These are phyloP conservation scores for Colletotrichum sp. DNA, from an alignment of 2,329 filamentous ascomycete species.

Conservation along the genomic window DNA sequence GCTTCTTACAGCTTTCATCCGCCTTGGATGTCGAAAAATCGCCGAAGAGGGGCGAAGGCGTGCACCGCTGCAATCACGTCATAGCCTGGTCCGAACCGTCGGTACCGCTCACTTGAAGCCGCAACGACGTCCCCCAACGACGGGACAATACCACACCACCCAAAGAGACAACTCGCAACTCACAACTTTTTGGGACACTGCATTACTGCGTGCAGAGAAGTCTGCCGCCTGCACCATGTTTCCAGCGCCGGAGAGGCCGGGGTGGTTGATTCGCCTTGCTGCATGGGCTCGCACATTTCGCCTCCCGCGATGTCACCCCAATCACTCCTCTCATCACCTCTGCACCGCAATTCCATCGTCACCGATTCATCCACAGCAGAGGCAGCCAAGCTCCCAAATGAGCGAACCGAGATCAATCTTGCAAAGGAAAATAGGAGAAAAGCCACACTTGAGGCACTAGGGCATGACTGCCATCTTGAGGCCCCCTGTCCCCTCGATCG, in stretches of 20 bases:
- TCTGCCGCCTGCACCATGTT: background rate
- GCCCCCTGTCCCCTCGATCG: background rate
- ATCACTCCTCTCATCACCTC: background rate
- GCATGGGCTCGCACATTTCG: background rate
- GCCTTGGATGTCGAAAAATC: background rate
- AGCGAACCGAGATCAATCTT: background rate
- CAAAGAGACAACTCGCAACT: background rate
- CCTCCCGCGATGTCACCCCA: conserved; percentile 1
- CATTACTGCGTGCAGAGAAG: background rate
- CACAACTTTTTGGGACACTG: background rate
- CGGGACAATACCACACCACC: background rate
- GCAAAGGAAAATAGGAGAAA: background rate
- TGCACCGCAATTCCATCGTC: background rate
- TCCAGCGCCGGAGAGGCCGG: background rate
- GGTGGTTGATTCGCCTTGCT: background rate
- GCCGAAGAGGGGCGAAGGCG: background rate
- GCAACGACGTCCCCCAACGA: background rate
- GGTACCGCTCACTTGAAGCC: background rate
- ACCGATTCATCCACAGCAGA: background rate
- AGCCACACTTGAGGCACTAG: conserved; percentile 1
- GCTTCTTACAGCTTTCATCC: conserved; percentile 1
- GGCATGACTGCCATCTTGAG: conserved; percentile 13
- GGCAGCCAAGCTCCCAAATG: background rate
- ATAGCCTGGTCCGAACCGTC: conserved; percentile 12
- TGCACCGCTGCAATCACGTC: conserved; percentile 5